Evolutionary conservation across 495 filamentous ascomycete species (phyloP), one percentile per base, ranked within the genome.

Genomic region (Penicillium samsonianum): DNA sequence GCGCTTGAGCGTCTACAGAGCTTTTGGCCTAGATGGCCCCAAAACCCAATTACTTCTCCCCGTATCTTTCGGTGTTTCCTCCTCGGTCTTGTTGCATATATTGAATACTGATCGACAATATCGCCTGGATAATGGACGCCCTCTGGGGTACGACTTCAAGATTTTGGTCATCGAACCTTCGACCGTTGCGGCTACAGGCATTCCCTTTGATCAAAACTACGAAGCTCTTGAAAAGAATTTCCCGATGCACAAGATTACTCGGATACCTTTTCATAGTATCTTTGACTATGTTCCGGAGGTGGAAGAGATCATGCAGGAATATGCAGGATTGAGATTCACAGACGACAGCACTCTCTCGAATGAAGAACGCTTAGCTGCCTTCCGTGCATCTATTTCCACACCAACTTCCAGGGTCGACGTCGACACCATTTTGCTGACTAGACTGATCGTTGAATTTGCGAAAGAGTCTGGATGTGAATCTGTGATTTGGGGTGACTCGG

Each of bases 401-500:
- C 73, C 88, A 4, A 91, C 91, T 11, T 92, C 91, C 3, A 81
- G 81, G 55, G 71, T 81, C 9, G 94, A 98, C 68, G 71, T 96
- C n/a, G 71, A 86, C 14, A 76, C 78, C 10, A 80, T 89, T 7
- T 71, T 96, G 30, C 78, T 84, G n/a, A 88, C 82, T 1, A 80
- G 87, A 49, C 77, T 96, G 4, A 77, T 96, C 30, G 73, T 88
- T 48, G 77, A 82, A 11, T 78, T 83, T 42, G 90, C 91, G 16
- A 78, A 82, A 50, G 64, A 68, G 2, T 62, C 78, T 23, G 69
- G 62, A n/a, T 93, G 87, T 67, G 80, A 86, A 53, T 80, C 82
- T 19, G 80, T 98, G 25, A 67, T 97, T 0, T 89, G 93, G 73
- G 93, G 90, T 16, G 85, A 94, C 73, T 90, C 84, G 44, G 95